Base-by-base conservation (phyloP, 441 rosid genomes). In the Populus hybrid region DNA sequence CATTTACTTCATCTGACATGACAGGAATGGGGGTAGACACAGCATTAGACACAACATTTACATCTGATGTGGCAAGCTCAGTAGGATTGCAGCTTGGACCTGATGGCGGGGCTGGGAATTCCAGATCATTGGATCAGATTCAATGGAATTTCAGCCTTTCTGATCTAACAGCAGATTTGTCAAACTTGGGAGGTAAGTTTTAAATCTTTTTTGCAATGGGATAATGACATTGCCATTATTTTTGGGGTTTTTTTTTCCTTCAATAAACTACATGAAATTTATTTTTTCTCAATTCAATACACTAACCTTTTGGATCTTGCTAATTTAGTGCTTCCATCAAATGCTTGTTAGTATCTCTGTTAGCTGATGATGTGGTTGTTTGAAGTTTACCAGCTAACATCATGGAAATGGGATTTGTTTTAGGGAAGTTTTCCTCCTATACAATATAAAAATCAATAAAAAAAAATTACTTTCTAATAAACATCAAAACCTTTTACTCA, bases 121-220 rank as follows among this genome's bases (percentile, higher is more conserved):
- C 95, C 26, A 89, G 97, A 77, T 86, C 97, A 46, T 85, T 94
- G 81, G 99, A 94, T 87, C 97, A 94, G 88, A 89, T 94, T 78
- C 93, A 85, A 69, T 95, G 99, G 99, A 91, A 87, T 83, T 95
- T 95, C 86, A 92, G 98, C 74, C 92, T 94, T 73, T 86, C 98
- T 24, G 97, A 94, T 85, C 89, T 94, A 80, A 90, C 94, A 42
- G 97, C 95, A 46, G 99, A 95, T 89, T 82, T 95, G 69, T 93
- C 99, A 67, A 92, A 93, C 84, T 86, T 95, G 75, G 99, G 97
- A 82, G 99, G 99, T 91, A 89, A 83, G 32, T 30, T 30, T 82
- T 81, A 80, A 74, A 63, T 69, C 38, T 34, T 42, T 65, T 65
- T 2, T 0, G 34, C 68, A 12, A 10, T 11, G 18, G 68, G 68